Conservation (phyloP, 257 asterid species). For the Penstemon eatonii region DNA sequence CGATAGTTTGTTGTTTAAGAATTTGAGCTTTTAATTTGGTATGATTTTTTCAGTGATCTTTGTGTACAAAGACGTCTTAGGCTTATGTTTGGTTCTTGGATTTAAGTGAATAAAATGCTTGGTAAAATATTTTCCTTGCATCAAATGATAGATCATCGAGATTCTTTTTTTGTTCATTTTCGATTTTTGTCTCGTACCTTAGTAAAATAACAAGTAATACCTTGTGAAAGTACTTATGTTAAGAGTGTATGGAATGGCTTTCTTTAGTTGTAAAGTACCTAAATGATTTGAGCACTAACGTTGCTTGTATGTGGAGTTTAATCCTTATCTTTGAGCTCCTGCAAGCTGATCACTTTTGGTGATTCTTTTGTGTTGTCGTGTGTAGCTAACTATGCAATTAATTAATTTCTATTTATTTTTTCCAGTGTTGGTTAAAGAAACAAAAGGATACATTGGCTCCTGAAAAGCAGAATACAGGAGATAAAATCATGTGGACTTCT, state of each 20-base stretch:
- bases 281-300: background rate
- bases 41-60: background rate
- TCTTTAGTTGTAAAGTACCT: background rate
- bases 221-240: background rate
- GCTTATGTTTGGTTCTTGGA: background rate
- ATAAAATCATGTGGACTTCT: slow-evolving; percentile 76
- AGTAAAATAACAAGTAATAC: background rate
- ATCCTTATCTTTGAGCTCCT: background rate
- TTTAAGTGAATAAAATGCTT: too few relatives aligned
- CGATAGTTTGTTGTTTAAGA: background rate
- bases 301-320: background rate
- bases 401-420: slow-evolving; percentile 29
- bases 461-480: slow-evolving; percentile 51
- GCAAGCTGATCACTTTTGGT: background rate
- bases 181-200: background rate
- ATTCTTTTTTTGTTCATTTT: too few relatives aligned
- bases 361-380: background rate
- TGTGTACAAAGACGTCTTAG: background rate
- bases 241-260: background rate
- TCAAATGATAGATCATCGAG: too few relatives aligned
- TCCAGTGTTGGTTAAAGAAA: slow-evolving; percentile 94
- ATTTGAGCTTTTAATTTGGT: background rate
- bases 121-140: too few relatives aligned
- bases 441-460: slow-evolving; percentile 79
- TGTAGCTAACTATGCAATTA: background rate